Evolutionary conservation across 306 rosid genomes (phyloP), one percentile per base, ranked within the genome.

Genomic region (Prunus mume): DNA sequence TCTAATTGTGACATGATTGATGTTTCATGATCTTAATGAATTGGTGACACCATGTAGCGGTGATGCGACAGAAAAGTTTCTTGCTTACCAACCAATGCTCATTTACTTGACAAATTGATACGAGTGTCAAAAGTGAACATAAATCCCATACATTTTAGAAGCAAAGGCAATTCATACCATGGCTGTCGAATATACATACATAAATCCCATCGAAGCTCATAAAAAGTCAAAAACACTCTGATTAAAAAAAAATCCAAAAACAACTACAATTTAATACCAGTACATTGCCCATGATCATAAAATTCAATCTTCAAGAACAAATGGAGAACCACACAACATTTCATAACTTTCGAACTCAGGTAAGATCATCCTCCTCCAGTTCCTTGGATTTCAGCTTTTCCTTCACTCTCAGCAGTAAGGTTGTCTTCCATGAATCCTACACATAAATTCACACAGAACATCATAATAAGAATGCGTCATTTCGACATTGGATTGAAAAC

Each of bases 341-440:
- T 41, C 12, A 65, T 70, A 12, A 69, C 65, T 63, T 75, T 65
- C 45, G 25, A 41, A 76, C 61, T 91, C 57, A 95, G 50, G 99
- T 95, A 50, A 95, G 98, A 78, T 95, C 98, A 62, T 95, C 99
- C 70, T 96, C 99, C 91, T 95, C 99, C 12, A 90, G 88, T 79
- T 95, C 99, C 85, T 89, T 96, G 78, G 99, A 95, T 78, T 96
- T 96, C 84, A 92, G 84, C 84, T 92, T 96, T 74, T 92, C 99
- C 87, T 96, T 96, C 87, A 92, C 99, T 89, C 97, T 89, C 86
- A 96, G 80, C 73, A 96, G 96, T 68, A 96, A 89, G 27, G 96
- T 96, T 24, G 98, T 95, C 90, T 92, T 95, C 97, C 96, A 95
- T 12, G 97, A 83, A 84, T 95, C 99, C 99, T 92, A 80, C 77